These are phyloP conservation scores for Candida tammaniensis DNA, from an alignment of 805 yeast genomes.

Conservation along the genomic window DNA sequence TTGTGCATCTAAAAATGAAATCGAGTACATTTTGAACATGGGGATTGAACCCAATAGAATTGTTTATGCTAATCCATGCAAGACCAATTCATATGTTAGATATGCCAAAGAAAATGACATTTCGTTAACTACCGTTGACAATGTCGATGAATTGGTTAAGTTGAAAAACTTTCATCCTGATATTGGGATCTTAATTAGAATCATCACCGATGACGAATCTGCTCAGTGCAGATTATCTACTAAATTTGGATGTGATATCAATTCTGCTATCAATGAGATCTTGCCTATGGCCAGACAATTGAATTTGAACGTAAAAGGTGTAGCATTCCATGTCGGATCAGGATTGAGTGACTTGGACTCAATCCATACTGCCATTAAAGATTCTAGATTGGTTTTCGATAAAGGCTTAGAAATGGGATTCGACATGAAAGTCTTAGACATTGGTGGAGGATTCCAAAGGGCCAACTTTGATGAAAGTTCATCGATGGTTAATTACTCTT, in stretches of 20 bases:
- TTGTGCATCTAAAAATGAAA: conserved; percentile 89
- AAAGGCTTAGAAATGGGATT: conserved; percentile 40
- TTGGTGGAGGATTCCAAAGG: conserved; percentile 90
- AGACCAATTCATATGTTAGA: conserved; percentile 77
- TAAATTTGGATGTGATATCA: conserved; percentile 80
- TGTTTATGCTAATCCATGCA: conserved; percentile 93
- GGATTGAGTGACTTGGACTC: conserved; percentile 78
- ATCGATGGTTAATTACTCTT: conserved; percentile 49
- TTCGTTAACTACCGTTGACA: conserved; percentile 83
- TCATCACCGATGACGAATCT: conserved; percentile 83
- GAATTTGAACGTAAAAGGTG: conserved; percentile 70
- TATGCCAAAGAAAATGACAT: conserved; percentile 60
- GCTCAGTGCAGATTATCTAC: conserved; percentile 85
- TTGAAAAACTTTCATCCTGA: conserved; percentile 64
- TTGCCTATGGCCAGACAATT: conserved; percentile 60
- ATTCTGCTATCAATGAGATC: conserved; percentile 48
- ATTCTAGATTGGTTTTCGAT: conserved; percentile 68
- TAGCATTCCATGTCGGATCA: conserved; percentile 94
- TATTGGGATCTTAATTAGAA: conserved; percentile 71
- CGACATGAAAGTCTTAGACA: conserved; percentile 60
- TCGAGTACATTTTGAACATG: conserved; percentile 57
- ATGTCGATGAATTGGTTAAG: conserved; percentile 78
- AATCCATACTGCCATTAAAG: conserved; percentile 66
- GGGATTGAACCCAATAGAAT: conserved; percentile 68
- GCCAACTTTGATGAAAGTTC: conserved; percentile 62